Evolutionary conservation across 805 yeast species (phyloP).

Genomic region (Saccharomyces paradoxus): DNA sequence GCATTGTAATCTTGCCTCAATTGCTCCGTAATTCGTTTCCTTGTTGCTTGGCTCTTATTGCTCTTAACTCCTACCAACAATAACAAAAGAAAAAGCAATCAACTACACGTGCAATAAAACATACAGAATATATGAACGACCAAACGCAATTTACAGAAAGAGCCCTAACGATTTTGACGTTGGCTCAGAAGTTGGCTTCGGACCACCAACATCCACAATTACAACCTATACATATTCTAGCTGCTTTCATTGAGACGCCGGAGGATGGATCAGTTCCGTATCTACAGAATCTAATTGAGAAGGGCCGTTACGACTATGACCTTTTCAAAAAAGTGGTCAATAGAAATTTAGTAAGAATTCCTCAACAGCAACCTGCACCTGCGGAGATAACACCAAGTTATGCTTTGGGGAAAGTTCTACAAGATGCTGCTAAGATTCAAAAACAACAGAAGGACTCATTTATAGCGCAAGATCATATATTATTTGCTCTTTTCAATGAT

Average conservation of each 20-base stretch:
- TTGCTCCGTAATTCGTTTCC: not conserved
- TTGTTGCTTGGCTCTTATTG: not conserved
- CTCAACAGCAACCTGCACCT: conserved; percentile 87
- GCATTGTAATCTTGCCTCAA: not conserved
- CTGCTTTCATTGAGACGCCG: conserved; percentile 69
- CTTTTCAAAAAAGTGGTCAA: conserved; percentile 73
- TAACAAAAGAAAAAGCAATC: not conserved
- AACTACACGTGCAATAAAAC: not conserved
- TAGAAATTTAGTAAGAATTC: conserved; percentile 70
- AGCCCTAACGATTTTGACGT: conserved; percentile 72
- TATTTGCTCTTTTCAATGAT: conserved; percentile 80
- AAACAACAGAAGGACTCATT: conserved; percentile 83
- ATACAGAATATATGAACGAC: conserved; percentile 30
- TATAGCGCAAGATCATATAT: conserved; percentile 89
- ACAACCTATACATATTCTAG: conserved; percentile 81
- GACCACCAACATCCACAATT: conserved; percentile 80
- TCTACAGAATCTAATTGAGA: conserved; percentile 73
- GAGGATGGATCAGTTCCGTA: conserved; percentile 54
- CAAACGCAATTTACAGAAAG: conserved; percentile 83
- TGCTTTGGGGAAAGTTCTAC: conserved; percentile 66
- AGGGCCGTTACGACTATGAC: conserved; percentile 83
- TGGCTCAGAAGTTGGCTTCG: conserved; percentile 73
- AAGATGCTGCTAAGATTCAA: conserved; percentile 68
- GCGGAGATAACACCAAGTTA: conserved; percentile 67
- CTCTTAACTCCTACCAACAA: not conserved